These are phyloP conservation scores for Echinosophora koreensis DNA, from an alignment of 306 rosid species.

Conservation along the genomic window DNA sequence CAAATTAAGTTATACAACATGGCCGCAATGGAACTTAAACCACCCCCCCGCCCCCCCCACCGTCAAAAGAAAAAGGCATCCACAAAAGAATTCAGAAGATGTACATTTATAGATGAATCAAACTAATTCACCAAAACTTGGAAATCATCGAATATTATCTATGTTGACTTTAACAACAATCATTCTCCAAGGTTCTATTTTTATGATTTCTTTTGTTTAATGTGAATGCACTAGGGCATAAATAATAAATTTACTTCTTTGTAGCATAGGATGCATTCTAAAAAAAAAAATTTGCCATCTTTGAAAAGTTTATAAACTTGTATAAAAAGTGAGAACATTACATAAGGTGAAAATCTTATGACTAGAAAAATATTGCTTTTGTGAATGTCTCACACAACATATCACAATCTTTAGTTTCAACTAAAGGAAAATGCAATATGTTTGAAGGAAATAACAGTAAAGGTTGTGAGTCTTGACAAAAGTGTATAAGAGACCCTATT, in stretches of 20 bases:
- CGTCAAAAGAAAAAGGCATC: not conserved
- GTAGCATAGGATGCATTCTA: constrained; percentile 36
- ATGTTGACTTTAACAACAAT: not conserved
- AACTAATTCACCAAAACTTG: constrained; percentile 16
- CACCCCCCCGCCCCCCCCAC: not conserved
- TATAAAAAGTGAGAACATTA: constrained; percentile 6
- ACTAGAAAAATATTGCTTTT: not conserved
- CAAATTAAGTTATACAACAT: constrained; percentile 22
- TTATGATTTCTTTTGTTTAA: constrained; percentile 4
- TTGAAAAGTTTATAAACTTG: constrained; percentile 25
- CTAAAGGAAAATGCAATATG: constrained; percentile 14
- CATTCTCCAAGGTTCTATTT: constrained; percentile 9
- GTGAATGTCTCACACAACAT: constrained; percentile 9
- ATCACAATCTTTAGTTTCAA: constrained; percentile 17
- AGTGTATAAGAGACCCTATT: constrained; percentile 17
- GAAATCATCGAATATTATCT: constrained; percentile 27
- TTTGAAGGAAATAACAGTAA: constrained; percentile 16
- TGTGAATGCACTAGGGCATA: constrained; percentile 31
- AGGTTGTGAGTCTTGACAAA: not conserved
- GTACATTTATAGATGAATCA: not conserved
- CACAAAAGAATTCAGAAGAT: constrained; percentile 7
- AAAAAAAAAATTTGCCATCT: not conserved
- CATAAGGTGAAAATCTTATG: constrained; percentile 20
- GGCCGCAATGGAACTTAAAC: not conserved
- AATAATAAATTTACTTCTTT: not conserved